Evolutionary conservation across 1,284 basidiomycete species (phyloP), one percentile per base, ranked within the genome.

Genomic region (Neotropicomus parvogracilis): DNA sequence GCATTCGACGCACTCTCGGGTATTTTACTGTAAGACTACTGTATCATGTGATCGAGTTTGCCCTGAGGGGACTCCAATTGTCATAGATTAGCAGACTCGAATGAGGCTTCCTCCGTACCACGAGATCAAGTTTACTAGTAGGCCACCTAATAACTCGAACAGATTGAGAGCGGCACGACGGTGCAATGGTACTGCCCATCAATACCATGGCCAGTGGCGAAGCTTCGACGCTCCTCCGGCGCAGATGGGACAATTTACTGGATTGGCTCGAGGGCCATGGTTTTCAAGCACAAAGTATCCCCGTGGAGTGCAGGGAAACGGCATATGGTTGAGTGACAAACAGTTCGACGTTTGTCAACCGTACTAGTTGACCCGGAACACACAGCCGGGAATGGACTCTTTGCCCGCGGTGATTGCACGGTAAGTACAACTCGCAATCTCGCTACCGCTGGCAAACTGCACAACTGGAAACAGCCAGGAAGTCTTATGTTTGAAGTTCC

Each of bases 351-450:
- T 26, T 46, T 32, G 37, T 6, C 3, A 47, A 21, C 24, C 41
- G 7, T 32, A n/a, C n/a, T n/a, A 27, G 21, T 32, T 57, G 42
- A 54, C 44, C 38, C 31, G 31, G 52, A 31, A 40, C 41, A 24
- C 38, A 84, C 78, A 57, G 77, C 80, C 28, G 89, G 88, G 14
- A 74, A 82, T 65, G 89, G 88, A 10, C 71, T 93, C 21, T 86
- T 85, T 62, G 75, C 85, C 5, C 60, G 71, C 3, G 60, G 63
- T 34, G 54, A 71, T 28, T 73, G 79, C 52, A 59, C 69, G 32
- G 81, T 81, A 50, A 54, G 75, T 50, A 13, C 16, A 26, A 7
- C 11, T 28, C 9, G 8, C 24, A 21, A 9, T 9, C 9, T 24
- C 24, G 24, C 28, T 12, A 21, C 16, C 24, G 13, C 9, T 7